A percentile compares a stretch with the other conserved stretches of the same genome.
These are phyloP conservation scores for Pseudonitzschia delicatissima DNA, from an alignment of 108 stramenopile genomes.

Conservation along the genomic window DNA sequence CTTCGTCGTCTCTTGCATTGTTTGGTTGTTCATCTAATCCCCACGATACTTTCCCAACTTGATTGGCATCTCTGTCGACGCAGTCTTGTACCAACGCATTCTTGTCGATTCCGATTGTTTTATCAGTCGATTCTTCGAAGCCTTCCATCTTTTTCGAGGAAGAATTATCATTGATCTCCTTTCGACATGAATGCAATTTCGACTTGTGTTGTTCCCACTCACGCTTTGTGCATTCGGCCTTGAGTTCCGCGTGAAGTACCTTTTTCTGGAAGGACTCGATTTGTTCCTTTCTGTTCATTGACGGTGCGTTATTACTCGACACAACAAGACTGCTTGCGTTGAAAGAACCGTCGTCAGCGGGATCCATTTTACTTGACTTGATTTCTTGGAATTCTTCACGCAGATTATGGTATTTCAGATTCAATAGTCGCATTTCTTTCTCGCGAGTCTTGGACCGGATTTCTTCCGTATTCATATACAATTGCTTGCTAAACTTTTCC, in stretches of 20 bases:
- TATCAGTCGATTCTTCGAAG: neutral
- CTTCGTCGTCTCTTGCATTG: neutral
- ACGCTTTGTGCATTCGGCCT: neutral
- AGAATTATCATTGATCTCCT: neutral
- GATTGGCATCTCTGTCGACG: neutral
- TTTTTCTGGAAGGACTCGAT: conserved; percentile 3
- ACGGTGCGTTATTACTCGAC: neutral
- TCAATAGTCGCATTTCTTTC: conserved; percentile 4
- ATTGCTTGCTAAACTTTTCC: neutral
- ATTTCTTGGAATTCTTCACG: conserved; percentile 1
- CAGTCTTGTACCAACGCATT: neutral
- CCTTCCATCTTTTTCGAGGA: neutral
- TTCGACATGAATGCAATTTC: neutral
- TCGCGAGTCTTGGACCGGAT: conserved; percentile 7
- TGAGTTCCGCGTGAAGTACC: conserved; percentile 2
- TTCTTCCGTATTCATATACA: conserved; percentile 3
- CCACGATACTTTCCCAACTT: neutral
- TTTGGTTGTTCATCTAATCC: no score
- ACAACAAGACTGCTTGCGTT: neutral
- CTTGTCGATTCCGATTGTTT: neutral
- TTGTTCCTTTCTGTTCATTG: neutral
- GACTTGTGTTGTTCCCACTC: neutral
- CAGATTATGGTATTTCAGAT: conserved; percentile 1
- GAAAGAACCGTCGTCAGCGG: neutral
- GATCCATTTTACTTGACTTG: neutral